These are phyloP conservation scores for Penicillium robsamsonii DNA, from an alignment of 495 filamentous ascomycete genomes.

Conservation along the genomic window DNA sequence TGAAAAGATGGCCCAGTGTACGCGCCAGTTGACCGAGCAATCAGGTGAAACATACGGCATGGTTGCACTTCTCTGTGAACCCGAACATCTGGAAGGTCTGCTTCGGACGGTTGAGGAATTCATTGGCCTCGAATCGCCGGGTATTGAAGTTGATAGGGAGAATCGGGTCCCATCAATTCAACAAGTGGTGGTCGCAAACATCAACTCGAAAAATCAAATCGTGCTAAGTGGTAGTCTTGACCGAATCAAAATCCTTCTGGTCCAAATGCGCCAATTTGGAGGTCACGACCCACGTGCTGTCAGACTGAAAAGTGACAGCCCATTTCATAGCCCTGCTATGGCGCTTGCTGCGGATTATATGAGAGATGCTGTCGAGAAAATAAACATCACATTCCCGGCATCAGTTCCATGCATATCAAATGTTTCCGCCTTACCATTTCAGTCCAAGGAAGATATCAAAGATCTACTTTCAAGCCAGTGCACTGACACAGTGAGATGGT, in stretches of 20 bases:
- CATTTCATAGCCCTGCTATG: conserved; percentile 95
- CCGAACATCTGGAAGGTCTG: conserved; percentile 63
- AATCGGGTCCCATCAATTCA: conserved; percentile 69
- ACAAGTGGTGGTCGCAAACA: conserved; percentile 88
- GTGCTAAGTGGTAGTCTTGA: conserved; percentile 87
- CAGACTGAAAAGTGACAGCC: conserved; percentile 80
- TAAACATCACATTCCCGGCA: conserved; percentile 70
- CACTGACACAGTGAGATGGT: conserved; percentile 90
- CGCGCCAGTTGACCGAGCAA: conserved; percentile 56
- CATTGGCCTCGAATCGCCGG: conserved; percentile 60
- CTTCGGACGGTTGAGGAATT: conserved; percentile 78
- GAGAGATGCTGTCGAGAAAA: conserved; percentile 56
- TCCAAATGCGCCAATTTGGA: conserved; percentile 86
- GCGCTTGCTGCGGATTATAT: conserved; percentile 74
- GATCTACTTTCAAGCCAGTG: conserved; percentile 73
- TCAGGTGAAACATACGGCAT: conserved; percentile 80
- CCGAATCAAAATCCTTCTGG: conserved; percentile 77
- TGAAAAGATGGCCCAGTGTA: conserved; percentile 80
- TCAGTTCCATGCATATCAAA: conserved; percentile 79
- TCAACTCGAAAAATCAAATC: conserved; percentile 95
- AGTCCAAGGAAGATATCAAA: conserved; percentile 66
- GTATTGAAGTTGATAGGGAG: conserved; percentile 57
- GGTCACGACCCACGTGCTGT: conserved; percentile 92
- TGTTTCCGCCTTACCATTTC: conserved; percentile 76
- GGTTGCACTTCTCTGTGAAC: conserved; percentile 87